phyloP scores from a whole-genome alignment of 2,329 filamentous ascomycete genomes.

The Curvularia spicifera region DNA sequence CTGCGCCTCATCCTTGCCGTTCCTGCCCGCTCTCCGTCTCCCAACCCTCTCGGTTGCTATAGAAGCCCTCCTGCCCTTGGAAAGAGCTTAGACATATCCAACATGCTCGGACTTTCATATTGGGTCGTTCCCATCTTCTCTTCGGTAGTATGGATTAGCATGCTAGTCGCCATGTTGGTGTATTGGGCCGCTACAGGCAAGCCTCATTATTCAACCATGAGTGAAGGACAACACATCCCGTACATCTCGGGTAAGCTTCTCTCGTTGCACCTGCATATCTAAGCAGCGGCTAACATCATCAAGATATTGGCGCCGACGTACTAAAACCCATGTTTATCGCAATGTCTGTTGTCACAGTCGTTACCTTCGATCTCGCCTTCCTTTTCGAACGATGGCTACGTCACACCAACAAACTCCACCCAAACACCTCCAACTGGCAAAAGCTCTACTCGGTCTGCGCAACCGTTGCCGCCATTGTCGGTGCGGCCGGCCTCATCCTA shows the following conservation, averaged over 20 bases:
- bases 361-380: constrained; percentile 83
- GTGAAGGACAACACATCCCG: constrained; percentile 64
- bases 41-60: constrained; percentile 7
- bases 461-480: constrained; percentile 73
- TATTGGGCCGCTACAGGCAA: constrained; percentile 68
- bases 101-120: constrained; percentile 54
- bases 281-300: constrained; percentile 28
- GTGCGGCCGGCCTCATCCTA: constrained; percentile 80
- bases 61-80: constrained; percentile 8
- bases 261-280: neutral
- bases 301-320: constrained; percentile 63
- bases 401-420: constrained; percentile 77
- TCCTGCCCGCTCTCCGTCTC: constrained; percentile 9
- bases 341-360: constrained; percentile 72
- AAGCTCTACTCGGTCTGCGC: constrained; percentile 67
- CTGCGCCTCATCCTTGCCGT: neutral
- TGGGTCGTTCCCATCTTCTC: constrained; percentile 74
- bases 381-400: constrained; percentile 83
- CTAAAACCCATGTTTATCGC: constrained; percentile 81
- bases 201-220: constrained; percentile 68
- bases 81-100: constrained; percentile 2
- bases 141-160: constrained; percentile 59
- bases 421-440: constrained; percentile 70
- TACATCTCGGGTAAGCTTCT: constrained; percentile 69
- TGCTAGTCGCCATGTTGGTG: constrained; percentile 72